Evolutionary conservation across 192 early-diverging fungal genomes (phyloP).

Genomic region (Piromyces finnis): DNA sequence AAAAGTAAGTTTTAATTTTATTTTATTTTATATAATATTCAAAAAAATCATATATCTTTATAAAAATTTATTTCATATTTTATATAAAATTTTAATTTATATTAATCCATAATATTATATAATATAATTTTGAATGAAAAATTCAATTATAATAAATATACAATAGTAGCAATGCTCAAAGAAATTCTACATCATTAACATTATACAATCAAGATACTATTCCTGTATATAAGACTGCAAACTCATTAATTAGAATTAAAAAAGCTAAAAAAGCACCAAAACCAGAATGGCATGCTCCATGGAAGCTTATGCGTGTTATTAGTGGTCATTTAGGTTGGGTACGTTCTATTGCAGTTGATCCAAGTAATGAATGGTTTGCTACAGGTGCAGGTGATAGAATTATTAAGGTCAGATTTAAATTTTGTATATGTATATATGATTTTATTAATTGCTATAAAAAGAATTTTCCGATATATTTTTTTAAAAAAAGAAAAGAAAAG

Average conservation of each 20-base stretch:
- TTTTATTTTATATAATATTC: too few species aligned
- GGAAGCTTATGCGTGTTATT: constrained; percentile 93
- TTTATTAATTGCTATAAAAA: not conserved
- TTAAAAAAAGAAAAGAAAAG: too few species aligned
- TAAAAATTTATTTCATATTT: too few species aligned
- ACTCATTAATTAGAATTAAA: constrained; percentile 12
- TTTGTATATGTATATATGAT: too few species aligned
- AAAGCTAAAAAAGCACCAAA: constrained; percentile 32
- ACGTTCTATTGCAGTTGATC: constrained; percentile 75
- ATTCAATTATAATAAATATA: too few species aligned
- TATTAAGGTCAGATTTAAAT: constrained; percentile 60
- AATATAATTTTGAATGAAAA: too few species aligned
- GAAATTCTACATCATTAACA: not conserved
- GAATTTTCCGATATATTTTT: not conserved
- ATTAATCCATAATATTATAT: too few species aligned
- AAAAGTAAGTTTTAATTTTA: too few species aligned
- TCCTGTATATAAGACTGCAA: not conserved
- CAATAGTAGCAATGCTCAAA: not conserved
- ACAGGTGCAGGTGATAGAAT: constrained; percentile 94
- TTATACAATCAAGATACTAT: not conserved
- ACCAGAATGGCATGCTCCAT: constrained; percentile 96
- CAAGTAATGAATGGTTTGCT: constrained; percentile 94
- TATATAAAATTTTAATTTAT: too few species aligned
- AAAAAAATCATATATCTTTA: too few species aligned
- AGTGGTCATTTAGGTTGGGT: constrained; percentile 98